Conservation (phyloP, 441 rosid species). For the Bruguiera hainesii region DNA sequence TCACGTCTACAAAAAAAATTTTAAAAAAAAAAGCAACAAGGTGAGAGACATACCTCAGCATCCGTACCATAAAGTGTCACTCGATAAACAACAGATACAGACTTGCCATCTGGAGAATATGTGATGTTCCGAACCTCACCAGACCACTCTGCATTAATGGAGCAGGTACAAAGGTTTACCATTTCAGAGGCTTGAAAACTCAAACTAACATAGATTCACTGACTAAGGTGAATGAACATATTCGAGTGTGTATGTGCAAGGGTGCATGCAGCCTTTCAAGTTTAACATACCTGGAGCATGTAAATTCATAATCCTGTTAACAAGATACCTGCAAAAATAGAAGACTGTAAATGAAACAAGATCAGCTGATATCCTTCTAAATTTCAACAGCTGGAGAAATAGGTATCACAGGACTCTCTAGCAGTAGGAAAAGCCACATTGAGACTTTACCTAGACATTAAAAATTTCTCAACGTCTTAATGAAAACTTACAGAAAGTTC, state of each 20-base stretch:
- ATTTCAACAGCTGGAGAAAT: not conserved
- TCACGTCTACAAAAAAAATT: not conserved
- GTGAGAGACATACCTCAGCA: constrained; percentile 60
- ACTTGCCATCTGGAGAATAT: constrained; percentile 74
- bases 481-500: no score
- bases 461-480: no score
- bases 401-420: not conserved
- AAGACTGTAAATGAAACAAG: not conserved
- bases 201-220: not conserved
- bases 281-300: constrained; percentile 70
- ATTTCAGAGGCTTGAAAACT: not conserved
- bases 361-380: not conserved
- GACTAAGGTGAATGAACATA: not conserved
- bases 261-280: not conserved
- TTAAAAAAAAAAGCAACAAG: not conserved
- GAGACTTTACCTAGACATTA: no score
- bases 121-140: constrained; percentile 81
- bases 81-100: constrained; percentile 83
- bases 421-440: no score
- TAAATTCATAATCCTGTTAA: constrained; percentile 71
- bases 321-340: constrained; percentile 56
- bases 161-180: not conserved
- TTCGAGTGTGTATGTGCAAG: no score
- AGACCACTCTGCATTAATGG: constrained; percentile 60
- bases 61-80: constrained; percentile 84